Conservation (phyloP, 2,329 filamentous ascomycete genomes). For the Pseudogymnoascus sp. region DNA sequence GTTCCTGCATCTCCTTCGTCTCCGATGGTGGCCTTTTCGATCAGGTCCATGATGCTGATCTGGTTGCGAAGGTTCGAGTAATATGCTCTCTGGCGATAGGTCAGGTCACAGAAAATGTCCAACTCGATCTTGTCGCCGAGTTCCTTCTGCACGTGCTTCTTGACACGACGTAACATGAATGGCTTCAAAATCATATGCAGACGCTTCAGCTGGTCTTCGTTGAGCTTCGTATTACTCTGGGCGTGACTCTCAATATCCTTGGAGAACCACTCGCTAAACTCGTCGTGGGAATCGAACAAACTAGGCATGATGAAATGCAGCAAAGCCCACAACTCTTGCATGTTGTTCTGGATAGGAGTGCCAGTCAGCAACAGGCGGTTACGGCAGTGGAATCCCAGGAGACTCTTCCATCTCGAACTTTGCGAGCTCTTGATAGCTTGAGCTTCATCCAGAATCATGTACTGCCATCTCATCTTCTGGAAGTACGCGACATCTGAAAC, state of each 20-base stretch:
- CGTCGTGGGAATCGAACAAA: constrained; percentile 88
- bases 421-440: constrained; percentile 98
- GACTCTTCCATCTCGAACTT: constrained; percentile 93
- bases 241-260: constrained; percentile 97
- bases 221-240: constrained; percentile 98
- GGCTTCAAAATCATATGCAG: constrained; percentile 98
- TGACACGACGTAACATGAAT: constrained; percentile 98
- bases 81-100: constrained; percentile 89
- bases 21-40: constrained; percentile 91
- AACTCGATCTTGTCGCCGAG: constrained; percentile 97
- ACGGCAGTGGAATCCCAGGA: constrained; percentile 89
- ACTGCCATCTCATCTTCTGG: constrained; percentile 99
- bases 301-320: constrained; percentile 99
- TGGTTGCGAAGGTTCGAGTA: constrained; percentile 91
- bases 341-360: constrained; percentile 99
- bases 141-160: constrained; percentile 99
- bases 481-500: constrained; percentile 96
- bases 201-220: constrained; percentile 94
- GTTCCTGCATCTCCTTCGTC: constrained; percentile 94
- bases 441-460: constrained; percentile 98
- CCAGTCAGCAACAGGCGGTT: constrained; percentile 91
- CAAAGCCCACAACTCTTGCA: constrained; percentile 97
- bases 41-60: constrained; percentile 97
- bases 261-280: constrained; percentile 91
- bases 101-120: constrained; percentile 93